These are phyloP conservation scores for Pichia exigua DNA, from an alignment of 805 yeast genomes.

Conservation along the genomic window DNA sequence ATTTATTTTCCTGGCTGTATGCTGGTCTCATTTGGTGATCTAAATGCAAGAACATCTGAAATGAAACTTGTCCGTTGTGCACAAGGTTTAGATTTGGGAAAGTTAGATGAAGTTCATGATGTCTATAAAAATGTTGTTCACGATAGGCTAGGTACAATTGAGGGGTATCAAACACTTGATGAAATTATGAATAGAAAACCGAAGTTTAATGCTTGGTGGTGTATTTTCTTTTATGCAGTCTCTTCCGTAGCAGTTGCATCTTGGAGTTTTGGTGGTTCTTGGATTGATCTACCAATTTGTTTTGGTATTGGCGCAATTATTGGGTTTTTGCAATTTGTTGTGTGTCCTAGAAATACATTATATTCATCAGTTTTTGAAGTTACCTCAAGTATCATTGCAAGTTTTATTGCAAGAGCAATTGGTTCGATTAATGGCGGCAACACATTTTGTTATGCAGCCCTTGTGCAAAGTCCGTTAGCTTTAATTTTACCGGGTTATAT, in stretches of 20 bases:
- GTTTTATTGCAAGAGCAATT: slow-evolving; percentile 81
- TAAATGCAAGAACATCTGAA: slow-evolving; percentile 89
- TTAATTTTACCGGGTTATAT: slow-evolving; percentile 91
- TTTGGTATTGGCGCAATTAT: slow-evolving; percentile 76
- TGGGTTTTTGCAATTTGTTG: slow-evolving; percentile 72
- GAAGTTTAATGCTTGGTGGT: slow-evolving; percentile 63
- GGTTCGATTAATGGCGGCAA: slow-evolving; percentile 67
- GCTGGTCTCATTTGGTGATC: slow-evolving; percentile 91
- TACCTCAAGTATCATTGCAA: slow-evolving; percentile 78
- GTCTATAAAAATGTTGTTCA: slow-evolving; percentile 87
- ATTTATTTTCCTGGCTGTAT: slow-evolving; percentile 92
- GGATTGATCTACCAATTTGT: slow-evolving; percentile 82
- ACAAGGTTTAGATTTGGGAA: slow-evolving; percentile 82
- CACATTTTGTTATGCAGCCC: slow-evolving; percentile 77
- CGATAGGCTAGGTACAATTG: slow-evolving; percentile 81
- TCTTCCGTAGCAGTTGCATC: slow-evolving; percentile 79
- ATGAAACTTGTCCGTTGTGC: slow-evolving; percentile 80
- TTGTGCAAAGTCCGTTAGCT: slow-evolving; percentile 86
- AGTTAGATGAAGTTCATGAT: slow-evolving; percentile 72
- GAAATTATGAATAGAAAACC: slow-evolving; percentile 54
- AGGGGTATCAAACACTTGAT: slow-evolving; percentile 68
- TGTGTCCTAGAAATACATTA: slow-evolving; percentile 74
- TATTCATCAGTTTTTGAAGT: slow-evolving; percentile 91
- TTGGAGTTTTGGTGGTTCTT: slow-evolving; percentile 79
- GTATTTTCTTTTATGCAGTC: slow-evolving; percentile 73